Percentiles rank a stretch among this genome's conserved stretches.
Conservation (phyloP, 1,139 yeast species). For the Starmera stellimalicola region DNA sequence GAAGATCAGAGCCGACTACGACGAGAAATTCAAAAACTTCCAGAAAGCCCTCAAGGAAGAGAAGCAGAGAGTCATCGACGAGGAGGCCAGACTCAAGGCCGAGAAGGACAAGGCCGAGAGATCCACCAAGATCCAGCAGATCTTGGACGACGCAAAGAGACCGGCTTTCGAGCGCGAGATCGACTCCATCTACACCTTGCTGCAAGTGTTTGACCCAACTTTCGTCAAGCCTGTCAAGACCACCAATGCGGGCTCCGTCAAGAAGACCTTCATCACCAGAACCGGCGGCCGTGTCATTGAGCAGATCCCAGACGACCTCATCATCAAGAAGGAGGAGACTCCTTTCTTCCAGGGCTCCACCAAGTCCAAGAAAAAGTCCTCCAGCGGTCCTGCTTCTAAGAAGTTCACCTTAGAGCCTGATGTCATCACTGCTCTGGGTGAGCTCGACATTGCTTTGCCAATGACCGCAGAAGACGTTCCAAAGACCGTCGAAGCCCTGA, state of each 20-base stretch:
- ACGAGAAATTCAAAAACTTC: slow-evolving; percentile 63
- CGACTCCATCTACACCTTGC: slow-evolving; percentile 59
- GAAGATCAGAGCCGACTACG: slow-evolving; percentile 57
- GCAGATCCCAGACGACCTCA: slow-evolving; percentile 55
- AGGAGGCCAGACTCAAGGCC: slow-evolving; percentile 43
- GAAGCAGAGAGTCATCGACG: slow-evolving; percentile 63
- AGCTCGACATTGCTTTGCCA: slow-evolving; percentile 76
- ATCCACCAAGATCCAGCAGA: slow-evolving; percentile 57
- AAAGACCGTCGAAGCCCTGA: slow-evolving; percentile 55
- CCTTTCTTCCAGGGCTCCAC: slow-evolving; percentile 30
- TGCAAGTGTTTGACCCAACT: slow-evolving; percentile 69
- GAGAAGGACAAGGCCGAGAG: slow-evolving; percentile 53
- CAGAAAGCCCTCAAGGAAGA: slow-evolving; percentile 61
- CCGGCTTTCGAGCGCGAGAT: slow-evolving; percentile 84
- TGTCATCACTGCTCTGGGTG: slow-evolving; percentile 67
- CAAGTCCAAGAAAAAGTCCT: slow-evolving; percentile 42
- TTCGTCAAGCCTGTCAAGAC: slow-evolving; percentile 47
- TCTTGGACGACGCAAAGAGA: slow-evolving; percentile 57
- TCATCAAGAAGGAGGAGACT: slow-evolving; percentile 57
- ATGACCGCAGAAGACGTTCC: slow-evolving; percentile 66
- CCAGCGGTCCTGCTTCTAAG: slow-evolving; percentile 38
- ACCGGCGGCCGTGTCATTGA: slow-evolving; percentile 37
- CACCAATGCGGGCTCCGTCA: slow-evolving; percentile 17
- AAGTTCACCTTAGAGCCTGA: slow-evolving; percentile 76
- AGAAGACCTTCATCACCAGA: slow-evolving; percentile 23